Evolutionary conservation across 2,329 filamentous ascomycete genomes (phyloP).

Genomic region (Pezicula neosporulosa): DNA sequence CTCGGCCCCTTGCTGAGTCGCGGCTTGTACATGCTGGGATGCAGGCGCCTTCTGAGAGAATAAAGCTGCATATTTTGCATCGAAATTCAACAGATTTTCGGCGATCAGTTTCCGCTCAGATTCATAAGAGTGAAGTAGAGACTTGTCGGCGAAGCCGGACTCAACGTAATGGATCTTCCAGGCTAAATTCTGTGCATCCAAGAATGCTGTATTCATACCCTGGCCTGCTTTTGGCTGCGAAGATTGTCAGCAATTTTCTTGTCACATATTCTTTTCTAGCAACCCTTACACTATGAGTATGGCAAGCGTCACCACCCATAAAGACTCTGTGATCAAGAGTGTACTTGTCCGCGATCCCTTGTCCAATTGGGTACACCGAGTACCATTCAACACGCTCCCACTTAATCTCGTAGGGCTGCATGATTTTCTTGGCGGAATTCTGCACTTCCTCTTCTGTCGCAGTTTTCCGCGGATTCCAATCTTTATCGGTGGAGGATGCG

Average conservation of each 20-base stretch:
- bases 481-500: slow-evolving; percentile 55
- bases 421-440: slow-evolving; percentile 59
- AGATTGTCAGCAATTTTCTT: slow-evolving; percentile 53
- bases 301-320: slow-evolving; percentile 73
- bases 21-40: slow-evolving; percentile 68
- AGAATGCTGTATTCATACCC: slow-evolving; percentile 77
- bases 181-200: slow-evolving; percentile 82
- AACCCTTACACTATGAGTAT: slow-evolving; percentile 66
- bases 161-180: slow-evolving; percentile 97
- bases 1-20: slow-evolving; percentile 38
- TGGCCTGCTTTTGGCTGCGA: slow-evolving; percentile 71
- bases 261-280: neutral
- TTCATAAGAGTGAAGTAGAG: slow-evolving; percentile 81
- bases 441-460: slow-evolving; percentile 63
- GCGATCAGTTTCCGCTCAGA: slow-evolving; percentile 80
- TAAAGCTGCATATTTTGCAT: slow-evolving; percentile 83
- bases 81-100: slow-evolving; percentile 80
- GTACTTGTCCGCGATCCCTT: slow-evolving; percentile 67
- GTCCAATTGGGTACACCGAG: slow-evolving; percentile 73
- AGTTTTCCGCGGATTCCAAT: slow-evolving; percentile 59
- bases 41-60: slow-evolving; percentile 79
- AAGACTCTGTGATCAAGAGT: slow-evolving; percentile 69
- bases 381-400: slow-evolving; percentile 71
- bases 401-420: slow-evolving; percentile 63
- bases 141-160: slow-evolving; percentile 71